Evolutionary conservation across 148 eudicot species (phyloP).

Genomic region (Rhododendron simsii): DNA sequence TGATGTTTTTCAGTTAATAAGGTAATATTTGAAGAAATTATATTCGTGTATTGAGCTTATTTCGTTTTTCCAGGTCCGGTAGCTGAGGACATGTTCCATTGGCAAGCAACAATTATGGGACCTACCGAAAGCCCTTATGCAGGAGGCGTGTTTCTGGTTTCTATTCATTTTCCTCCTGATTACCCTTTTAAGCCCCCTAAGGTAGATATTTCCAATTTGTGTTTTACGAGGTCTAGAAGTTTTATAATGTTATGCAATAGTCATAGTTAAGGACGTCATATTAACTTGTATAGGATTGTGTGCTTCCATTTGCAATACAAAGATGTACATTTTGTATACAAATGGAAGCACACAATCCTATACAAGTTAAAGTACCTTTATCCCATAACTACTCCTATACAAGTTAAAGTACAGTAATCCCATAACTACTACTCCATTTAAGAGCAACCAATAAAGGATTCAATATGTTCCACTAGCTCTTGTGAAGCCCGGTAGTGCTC

Average conservation of each 20-base stretch:
- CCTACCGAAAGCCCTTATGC: slow-evolving; percentile 39
- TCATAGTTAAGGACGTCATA: too few relatives aligned
- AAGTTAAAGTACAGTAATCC: background rate
- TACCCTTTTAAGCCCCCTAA: slow-evolving; percentile 44
- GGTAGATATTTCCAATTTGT: slow-evolving; percentile 12
- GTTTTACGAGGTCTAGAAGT: background rate
- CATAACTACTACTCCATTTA: too few relatives aligned
- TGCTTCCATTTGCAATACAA: too few relatives aligned
- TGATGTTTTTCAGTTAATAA: background rate
- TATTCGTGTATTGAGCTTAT: background rate
- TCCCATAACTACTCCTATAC: background rate
- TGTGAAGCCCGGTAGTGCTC: too few relatives aligned
- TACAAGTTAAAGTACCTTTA: background rate
- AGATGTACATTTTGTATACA: background rate
- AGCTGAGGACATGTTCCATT: slow-evolving; percentile 39
- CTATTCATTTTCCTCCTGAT: slow-evolving; percentile 39
- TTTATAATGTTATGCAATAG: too few relatives aligned
- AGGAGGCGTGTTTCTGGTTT: slow-evolving; percentile 37
- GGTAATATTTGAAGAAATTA: background rate
- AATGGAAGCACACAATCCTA: background rate
- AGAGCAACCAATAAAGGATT: background rate
- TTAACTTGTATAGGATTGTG: too few relatives aligned
- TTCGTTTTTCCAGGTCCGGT: slow-evolving; percentile 28
- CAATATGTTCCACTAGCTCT: background rate
- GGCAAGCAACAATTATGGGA: slow-evolving; percentile 42